Conservation (phyloP, 352 stramenopile genomes). For the Phytophthora quininea region DNA sequence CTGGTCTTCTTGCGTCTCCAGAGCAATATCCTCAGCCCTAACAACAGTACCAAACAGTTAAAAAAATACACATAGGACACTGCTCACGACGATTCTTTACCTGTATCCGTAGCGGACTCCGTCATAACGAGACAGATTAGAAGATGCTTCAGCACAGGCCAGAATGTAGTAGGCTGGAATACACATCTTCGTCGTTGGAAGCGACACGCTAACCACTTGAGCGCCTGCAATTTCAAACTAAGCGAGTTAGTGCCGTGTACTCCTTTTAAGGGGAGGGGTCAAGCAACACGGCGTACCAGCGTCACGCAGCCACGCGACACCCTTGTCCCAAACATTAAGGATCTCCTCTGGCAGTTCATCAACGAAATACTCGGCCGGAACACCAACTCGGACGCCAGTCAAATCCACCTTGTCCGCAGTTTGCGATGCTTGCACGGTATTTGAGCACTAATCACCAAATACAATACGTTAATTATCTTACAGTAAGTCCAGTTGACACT, state of each 20-base stretch:
- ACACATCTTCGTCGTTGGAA: slow-evolving; percentile 85
- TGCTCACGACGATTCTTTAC: slow-evolving; percentile 20
- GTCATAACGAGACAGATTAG: slow-evolving; percentile 98
- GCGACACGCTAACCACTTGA: slow-evolving; percentile 75
- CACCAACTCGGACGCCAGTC: slow-evolving; percentile 88
- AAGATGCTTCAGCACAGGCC: slow-evolving; percentile 97
- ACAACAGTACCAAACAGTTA: slow-evolving; percentile 14
- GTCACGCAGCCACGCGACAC: slow-evolving; percentile 69
- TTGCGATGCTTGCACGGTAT: slow-evolving; percentile 36
- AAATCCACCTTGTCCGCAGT: slow-evolving; percentile 46
- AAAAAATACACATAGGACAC: background rate
- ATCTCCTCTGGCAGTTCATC: slow-evolving; percentile 90
- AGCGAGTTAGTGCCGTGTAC: too few species aligned
- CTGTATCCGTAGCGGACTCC: slow-evolving; percentile 92
- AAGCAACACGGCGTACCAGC: slow-evolving; percentile 33
- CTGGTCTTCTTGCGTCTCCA: slow-evolving; percentile 63
- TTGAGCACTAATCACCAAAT: slow-evolving; percentile 35
- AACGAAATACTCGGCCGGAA: slow-evolving; percentile 96
- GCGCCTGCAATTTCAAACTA: slow-evolving; percentile 40
- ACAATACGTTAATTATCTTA: background rate
- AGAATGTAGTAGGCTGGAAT: slow-evolving; percentile 99
- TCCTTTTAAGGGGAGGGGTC: background rate
- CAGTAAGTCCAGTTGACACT: too few species aligned
- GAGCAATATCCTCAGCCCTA: slow-evolving; percentile 59
- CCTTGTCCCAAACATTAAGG: slow-evolving; percentile 81